Evolutionary conservation across 163 green algal genomes (phyloP).

Genomic region (Prototheca wickerhamii): DNA sequence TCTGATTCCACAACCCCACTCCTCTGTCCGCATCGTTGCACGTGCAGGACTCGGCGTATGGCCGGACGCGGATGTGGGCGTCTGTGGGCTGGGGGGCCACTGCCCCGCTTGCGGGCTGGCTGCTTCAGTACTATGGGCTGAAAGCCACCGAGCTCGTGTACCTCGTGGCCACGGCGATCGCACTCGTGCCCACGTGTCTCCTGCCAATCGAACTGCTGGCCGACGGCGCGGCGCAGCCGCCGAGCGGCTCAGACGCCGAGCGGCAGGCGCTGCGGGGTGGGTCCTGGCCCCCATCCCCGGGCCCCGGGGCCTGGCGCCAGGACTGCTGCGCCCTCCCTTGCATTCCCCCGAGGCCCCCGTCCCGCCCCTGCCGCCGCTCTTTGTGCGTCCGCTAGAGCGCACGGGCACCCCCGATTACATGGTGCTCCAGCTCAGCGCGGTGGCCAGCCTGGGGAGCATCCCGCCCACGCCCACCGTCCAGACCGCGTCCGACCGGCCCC

Average conservation of each 20-base stretch:
- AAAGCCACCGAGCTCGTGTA: slow-evolving; percentile 23
- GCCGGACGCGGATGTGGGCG: slow-evolving; percentile 29
- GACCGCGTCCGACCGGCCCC: neutral
- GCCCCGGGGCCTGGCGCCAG: neutral
- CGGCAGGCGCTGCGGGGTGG: neutral
- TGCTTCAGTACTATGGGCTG: slow-evolving; percentile 27
- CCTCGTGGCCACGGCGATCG: slow-evolving; percentile 5
- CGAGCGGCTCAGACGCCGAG: neutral
- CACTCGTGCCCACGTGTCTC: slow-evolving; percentile 13
- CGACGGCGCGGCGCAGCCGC: neutral
- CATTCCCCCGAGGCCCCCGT: too few species aligned
- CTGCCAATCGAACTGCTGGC: slow-evolving; percentile 14
- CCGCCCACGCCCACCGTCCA: too few species aligned
- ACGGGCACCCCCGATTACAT: too few species aligned
- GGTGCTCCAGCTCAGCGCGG: neutral
- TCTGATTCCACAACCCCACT: too few species aligned
- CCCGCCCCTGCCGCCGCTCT: too few species aligned
- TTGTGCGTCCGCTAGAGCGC: neutral
- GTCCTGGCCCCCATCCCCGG: neutral
- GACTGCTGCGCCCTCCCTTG: neutral
- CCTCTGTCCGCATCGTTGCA: too few species aligned
- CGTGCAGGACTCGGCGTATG: slow-evolving; percentile 34
- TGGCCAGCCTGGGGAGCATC: neutral
- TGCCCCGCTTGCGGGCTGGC: slow-evolving; percentile 25
- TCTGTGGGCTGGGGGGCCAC: slow-evolving; percentile 28